Conservation (phyloP, 805 yeast species). For the Grigorovia humatica region DNA sequence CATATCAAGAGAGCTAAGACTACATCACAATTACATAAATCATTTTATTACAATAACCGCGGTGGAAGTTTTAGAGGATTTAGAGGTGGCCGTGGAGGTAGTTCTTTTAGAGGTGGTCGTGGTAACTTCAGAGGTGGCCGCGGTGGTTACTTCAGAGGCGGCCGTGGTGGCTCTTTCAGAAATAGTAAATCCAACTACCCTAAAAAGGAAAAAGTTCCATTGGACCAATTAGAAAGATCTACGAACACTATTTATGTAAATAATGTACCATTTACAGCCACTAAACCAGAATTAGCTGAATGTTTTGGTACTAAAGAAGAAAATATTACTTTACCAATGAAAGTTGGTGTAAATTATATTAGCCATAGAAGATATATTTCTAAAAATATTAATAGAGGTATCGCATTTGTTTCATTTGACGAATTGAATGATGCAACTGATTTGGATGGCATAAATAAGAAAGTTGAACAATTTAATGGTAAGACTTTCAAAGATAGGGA, state of each 20-base stretch:
- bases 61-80: slow-evolving; percentile 6
- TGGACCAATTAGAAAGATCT: slow-evolving; percentile 32
- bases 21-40: slow-evolving; percentile 8
- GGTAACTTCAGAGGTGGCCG: slow-evolving; percentile 7
- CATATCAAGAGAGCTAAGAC: slow-evolving; percentile 24
- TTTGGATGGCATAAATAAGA: slow-evolving; percentile 42
- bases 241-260: slow-evolving; percentile 50
- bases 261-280: slow-evolving; percentile 51
- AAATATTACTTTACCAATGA: slow-evolving; percentile 44
- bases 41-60: background rate
- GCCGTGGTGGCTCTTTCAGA: slow-evolving; percentile 4
- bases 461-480: slow-evolving; percentile 61
- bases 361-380: slow-evolving; percentile 29
- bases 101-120: slow-evolving; percentile 6
- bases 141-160: slow-evolving; percentile 5
- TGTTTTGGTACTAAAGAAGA: slow-evolving; percentile 41
- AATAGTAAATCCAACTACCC: slow-evolving; percentile 2
- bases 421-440: slow-evolving; percentile 15
- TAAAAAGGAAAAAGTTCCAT: slow-evolving; percentile 26
- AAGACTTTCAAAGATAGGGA: slow-evolving; percentile 53
- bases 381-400: slow-evolving; percentile 40
- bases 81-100: slow-evolving; percentile 9
- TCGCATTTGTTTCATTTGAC: slow-evolving; percentile 48
- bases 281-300: slow-evolving; percentile 44
- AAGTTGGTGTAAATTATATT: slow-evolving; percentile 22